Evolutionary conservation across 78 protist genomes (phyloP).

Genomic region (Protostelium mycophagum): DNA sequence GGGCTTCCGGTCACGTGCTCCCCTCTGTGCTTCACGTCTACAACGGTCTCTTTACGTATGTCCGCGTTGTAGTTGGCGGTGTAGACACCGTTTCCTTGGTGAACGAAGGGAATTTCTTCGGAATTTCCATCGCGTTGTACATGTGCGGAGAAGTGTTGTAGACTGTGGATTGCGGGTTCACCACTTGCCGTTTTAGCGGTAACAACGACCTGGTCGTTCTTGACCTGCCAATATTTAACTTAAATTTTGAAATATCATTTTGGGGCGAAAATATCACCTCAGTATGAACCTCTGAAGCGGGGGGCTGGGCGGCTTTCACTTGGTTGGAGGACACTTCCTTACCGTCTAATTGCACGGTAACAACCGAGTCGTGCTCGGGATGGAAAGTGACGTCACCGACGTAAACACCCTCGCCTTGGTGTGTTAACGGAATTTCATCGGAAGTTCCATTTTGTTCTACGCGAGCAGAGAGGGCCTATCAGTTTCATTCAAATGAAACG

Average conservation of each 20-base stretch:
- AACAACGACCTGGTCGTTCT: neutral
- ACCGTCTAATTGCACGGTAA: neutral
- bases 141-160: neutral
- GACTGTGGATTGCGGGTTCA: neutral
- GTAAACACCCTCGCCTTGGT: neutral
- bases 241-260: no score
- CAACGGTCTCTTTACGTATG: neutral
- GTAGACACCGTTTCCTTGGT: neutral
- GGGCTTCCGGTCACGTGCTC: neutral
- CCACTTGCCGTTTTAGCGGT: neutral
- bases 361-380: neutral
- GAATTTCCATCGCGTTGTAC: neutral
- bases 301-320: neutral
- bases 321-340: neutral
- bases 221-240: neutral
- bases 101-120: neutral
- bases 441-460: neutral
- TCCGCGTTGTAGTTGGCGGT: neutral
- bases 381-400: neutral
- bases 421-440: neutral
- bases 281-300: neutral
- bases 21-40: neutral
- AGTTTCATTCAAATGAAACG: no score
- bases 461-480: neutral
- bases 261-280: neutral